Evolutionary conservation across 176 grass and related monocot genomes (phyloP), one percentile per base, ranked within the genome.

Genomic region (Musa schizocarpa): DNA sequence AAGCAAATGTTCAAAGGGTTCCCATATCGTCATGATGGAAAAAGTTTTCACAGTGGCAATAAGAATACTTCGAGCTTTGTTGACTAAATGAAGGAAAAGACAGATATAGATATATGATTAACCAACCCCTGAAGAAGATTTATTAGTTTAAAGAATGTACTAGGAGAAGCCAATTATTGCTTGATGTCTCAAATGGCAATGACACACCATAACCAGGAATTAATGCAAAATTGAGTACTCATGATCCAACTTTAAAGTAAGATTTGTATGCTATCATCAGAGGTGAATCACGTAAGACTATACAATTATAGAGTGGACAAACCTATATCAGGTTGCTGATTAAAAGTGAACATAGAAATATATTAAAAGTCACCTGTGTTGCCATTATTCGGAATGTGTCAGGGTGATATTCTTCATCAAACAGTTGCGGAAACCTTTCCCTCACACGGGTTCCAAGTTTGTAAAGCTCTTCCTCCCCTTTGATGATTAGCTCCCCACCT

Each of bases 401-500:
- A 50, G 90, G 88, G 73, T 98, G 90, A 93, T 93, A 98, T 66
- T 98, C 88, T 43, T 77, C 85, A 26, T 83, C 71, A 84, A 98
- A 89, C 61, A 98, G 79, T 19, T 82, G 82, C 17, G 83, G 84
- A 85, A 91, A 98, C 66, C 75, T 88, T 52, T 85, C 83, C 74
- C 86, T 91, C 65, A 98, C 84, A 82, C 95, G 87, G 54, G 79
- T 78, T 22, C 83, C 95, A 27, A 98, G 84, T 48, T 85, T 75
- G 54, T 89, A 89, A 14, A 93, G 50, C 74, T 98, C 95, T 65
- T 93, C 86, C 78, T 98, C 95, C 19, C 95, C 95, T 86, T 89
- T 85, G 12, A 75, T 74, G 53, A 84, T 69, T 76, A 98, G 88
- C 70, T 98, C 90, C 82, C 95, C 95, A 23, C 90, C 95, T 77